Base-by-base conservation (phyloP, 2,329 filamentous ascomycete genomes). In the Fusarium sp. region DNA sequence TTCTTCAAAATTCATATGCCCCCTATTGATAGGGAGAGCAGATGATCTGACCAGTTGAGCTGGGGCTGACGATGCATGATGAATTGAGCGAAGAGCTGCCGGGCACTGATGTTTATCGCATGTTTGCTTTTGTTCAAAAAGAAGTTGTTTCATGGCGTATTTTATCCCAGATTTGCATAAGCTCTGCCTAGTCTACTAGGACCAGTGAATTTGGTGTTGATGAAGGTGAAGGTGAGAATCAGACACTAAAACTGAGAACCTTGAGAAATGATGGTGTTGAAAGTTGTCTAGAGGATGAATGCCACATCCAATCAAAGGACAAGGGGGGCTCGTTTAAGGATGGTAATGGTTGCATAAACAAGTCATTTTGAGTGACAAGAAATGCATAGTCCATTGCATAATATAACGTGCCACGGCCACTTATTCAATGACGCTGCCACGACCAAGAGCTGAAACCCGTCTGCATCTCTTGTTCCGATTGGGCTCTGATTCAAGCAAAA, bases 221-320 rank as follows among this genome's bases (percentile, higher is more conserved):
- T 27, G 23, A 6, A 22, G 19, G 25, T 20, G 25, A 40, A 4
- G 25, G 23, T n/a, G n/a, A 44, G 43, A 25, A 25, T 44, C 23
- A 30, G 27, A 25, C 15, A n/a, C 17, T 13, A 11, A 22, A 49
- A n/a, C 23, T 27, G 20, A 30, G 33, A n/a, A 56, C 14, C 17
- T 7, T 17, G 25, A 32, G 25, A 56, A 41, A 23, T 19, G 20
- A 56, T 56, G 33, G 50, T 61, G 61, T 56, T 46, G 51, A 54
- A 46, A 13, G 25, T 37, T 43, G 7, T 8, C 40, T 13, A 13
- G 27, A 30, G 27, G 27, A 30, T 13, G 27, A 56, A 55, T 22
- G 43, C 10, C 25, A 27, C 23, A 11, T 47, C 63, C 47, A 66
- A 66, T 66, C 46, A 48, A 8, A 17, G 13, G 10, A 35, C 33